Evolutionary conservation across 1,284 basidiomycete species (phyloP), one percentile per base, ranked within the genome.

Genomic region (Ustilago shanxiensis): DNA sequence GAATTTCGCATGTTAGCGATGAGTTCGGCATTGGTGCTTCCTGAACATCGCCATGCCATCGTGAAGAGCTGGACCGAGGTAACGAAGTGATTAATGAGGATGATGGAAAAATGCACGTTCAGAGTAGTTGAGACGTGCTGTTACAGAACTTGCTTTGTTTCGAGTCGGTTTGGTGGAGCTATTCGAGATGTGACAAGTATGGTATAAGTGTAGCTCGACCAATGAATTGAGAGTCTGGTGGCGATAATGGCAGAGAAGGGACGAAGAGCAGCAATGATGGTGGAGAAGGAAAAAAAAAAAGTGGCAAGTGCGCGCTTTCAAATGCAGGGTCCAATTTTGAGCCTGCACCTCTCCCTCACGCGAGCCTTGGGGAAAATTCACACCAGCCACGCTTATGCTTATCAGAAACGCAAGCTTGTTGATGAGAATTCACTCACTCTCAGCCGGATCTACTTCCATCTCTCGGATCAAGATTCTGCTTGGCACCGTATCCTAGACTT

Each of bases 41-140:
- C 93, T 56, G 88, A 89, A 84, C 91, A 93, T 28, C 89, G 88
- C 93, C 94, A 95, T 29, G 94, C 94, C 93, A 95, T 93, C 11
- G 7, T 61, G 60, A 49, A 16, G 2, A 29, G 29, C 33, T n/a
- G 26, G 8, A 24, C 1, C 18, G 31, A n/a, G 50, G 20, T 14
- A n/a, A 31, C 16, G 41, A 45, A 35, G 53, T 37, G 10, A 5
- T 22, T 53, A 31, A 35, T 7, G 29, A 52, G 45, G 4, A 6
- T 41, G 45, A 1, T 33, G 31, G 5, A 5, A 11, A 33, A 33
- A 33, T 33, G 31, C 31, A 33, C 31, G 5, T 33, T 33, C 6
- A n/a, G n/a, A n/a, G n/a, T n/a, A n/a, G n/a, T n/a, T 33, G 31
- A 33, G 31, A 33, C n/a, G n/a, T n/a, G n/a, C n/a, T 33, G 31